Evolutionary conservation across 2,329 filamentous ascomycete species (phyloP), one percentile per base, ranked within the genome.

Genomic region (Colletotrichum falcatum): DNA sequence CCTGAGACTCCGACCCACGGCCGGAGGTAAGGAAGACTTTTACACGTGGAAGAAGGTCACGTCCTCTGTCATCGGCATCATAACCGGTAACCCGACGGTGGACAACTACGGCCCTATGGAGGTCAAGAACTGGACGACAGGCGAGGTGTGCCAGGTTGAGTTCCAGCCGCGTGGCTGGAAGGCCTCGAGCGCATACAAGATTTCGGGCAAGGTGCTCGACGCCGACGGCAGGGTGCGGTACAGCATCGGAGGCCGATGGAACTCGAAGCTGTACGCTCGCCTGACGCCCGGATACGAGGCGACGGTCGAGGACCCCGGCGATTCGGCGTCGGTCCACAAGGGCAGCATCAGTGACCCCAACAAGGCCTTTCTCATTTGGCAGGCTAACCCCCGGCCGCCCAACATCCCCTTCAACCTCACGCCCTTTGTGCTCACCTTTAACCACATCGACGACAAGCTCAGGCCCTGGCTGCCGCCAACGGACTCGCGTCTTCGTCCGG

Each of bases 41-140:
- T 99, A 97, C 81, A 98, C 95, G 0, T 99, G 96, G 96, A 98
- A 98, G 83, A 99, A 99, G 83, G 94, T 98, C 23, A 98, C 95
- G 0, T 96, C 94, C 1, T 97, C 95, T 1, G 96, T 99, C n/a
- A 91, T 98, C 70, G 96, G 96, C 69, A 99, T 99, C 80, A 98
- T 99, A 76, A 98, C 95, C 0, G 96, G 96, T 58, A 97, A 94
- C 75, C 96, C 96, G 0, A 93, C 93, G 0, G 93, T 99, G n/a
- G 96, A 99, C 83, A 98, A 99, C 81, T 98, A 98, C 79, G 96
- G 96, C 1, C 87, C 91, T 0, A 98, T 99, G 94, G 94, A 98
- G 79, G 91, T 99, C 80, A 97, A 94, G 84, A 99, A 99, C 82
- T 95, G 93, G 91, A 97, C 91, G 0, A 99, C 95, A 0, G 95